These are phyloP conservation scores for Fusarium chaquense DNA, from an alignment of 2,329 filamentous ascomycete species.

Conservation along the genomic window DNA sequence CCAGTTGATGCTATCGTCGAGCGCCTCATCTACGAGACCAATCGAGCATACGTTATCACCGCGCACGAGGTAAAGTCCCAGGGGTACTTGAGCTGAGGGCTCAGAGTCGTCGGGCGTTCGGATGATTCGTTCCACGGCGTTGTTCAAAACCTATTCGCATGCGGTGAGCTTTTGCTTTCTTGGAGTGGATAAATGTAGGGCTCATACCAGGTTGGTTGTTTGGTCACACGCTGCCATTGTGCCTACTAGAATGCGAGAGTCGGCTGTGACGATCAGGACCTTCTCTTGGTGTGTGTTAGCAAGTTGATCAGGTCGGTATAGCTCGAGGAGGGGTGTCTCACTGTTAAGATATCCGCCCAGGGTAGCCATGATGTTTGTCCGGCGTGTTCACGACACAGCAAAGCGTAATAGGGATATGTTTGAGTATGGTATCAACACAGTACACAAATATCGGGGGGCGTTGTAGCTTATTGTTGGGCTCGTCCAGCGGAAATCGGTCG, in stretches of 20 bases:
- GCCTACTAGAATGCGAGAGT: constrained; percentile 88
- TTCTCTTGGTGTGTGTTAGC: constrained; percentile 71
- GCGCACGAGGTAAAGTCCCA: constrained; percentile 91
- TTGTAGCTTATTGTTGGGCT: not conserved
- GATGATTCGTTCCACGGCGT: constrained; percentile 91
- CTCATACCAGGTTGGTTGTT: constrained; percentile 82
- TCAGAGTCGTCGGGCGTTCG: constrained; percentile 86
- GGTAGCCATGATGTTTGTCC: constrained; percentile 55
- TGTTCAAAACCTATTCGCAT: constrained; percentile 73
- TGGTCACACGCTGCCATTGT: constrained; percentile 89
- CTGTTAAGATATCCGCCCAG: constrained; percentile 61
- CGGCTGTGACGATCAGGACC: constrained; percentile 90
- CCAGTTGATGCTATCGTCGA: constrained; percentile 95
- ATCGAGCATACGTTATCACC: constrained; percentile 95
- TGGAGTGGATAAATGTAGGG: not conserved
- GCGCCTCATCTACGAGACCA: constrained; percentile 87
- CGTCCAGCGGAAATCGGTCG: constrained; percentile 6
- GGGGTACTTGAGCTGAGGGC: constrained; percentile 80
- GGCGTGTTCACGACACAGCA: constrained; percentile 3
- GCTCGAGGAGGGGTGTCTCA: constrained; percentile 44
- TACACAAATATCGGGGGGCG: not conserved
- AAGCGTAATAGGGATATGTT: not conserved
- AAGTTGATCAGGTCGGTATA: constrained; percentile 1
- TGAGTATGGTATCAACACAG: fast-evolving
- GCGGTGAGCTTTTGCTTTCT: constrained; percentile 31